These are phyloP conservation scores for Hypomontagnella submonticulosa DNA, from an alignment of 495 filamentous ascomycete genomes.

Conservation along the genomic window DNA sequence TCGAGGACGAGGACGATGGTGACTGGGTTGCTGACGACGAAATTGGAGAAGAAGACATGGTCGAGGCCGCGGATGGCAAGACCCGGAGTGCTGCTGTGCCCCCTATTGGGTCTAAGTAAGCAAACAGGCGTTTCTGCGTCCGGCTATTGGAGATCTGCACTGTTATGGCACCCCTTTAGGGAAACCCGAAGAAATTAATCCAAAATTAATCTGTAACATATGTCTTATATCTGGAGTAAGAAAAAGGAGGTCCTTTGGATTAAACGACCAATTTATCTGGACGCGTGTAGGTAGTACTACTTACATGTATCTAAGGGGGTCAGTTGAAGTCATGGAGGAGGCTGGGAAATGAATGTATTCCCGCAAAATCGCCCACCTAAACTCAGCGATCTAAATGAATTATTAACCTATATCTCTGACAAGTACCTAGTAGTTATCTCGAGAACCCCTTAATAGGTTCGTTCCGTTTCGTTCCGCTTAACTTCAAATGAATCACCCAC, in stretches of 20 bases:
- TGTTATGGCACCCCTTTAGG: background rate
- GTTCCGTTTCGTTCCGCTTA: too few species aligned
- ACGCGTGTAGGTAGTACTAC: conserved; percentile 4
- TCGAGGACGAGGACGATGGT: conserved; percentile 61
- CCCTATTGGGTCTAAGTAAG: conserved; percentile 32
- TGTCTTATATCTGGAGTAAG: conserved; percentile 18
- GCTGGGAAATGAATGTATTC: conserved; percentile 22
- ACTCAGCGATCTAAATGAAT: conserved; percentile 22
- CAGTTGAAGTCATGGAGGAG: background rate
- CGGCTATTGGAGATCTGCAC: conserved; percentile 12
- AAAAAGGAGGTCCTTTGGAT: background rate
- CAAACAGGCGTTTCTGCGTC: background rate
- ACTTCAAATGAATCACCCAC: conserved; percentile 11
- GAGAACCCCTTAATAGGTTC: conserved; percentile 16
- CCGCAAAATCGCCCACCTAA: conserved; percentile 10
- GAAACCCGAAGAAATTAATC: background rate
- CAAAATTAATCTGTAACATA: conserved; percentile 30
- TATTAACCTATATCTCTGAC: conserved; percentile 15
- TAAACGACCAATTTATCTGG: background rate
- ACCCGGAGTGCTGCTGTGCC: conserved; percentile 17
- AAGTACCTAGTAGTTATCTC: too few species aligned
- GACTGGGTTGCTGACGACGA: conserved; percentile 59
- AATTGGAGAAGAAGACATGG: conserved; percentile 23
- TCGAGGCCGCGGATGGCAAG: conserved; percentile 20
- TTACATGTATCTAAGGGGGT: background rate